Percentiles rank a stretch among this genome's conserved stretches.
These are phyloP conservation scores for Pseudonitzschia pungens DNA, from an alignment of 108 stramenopile genomes.

Conservation along the genomic window DNA sequence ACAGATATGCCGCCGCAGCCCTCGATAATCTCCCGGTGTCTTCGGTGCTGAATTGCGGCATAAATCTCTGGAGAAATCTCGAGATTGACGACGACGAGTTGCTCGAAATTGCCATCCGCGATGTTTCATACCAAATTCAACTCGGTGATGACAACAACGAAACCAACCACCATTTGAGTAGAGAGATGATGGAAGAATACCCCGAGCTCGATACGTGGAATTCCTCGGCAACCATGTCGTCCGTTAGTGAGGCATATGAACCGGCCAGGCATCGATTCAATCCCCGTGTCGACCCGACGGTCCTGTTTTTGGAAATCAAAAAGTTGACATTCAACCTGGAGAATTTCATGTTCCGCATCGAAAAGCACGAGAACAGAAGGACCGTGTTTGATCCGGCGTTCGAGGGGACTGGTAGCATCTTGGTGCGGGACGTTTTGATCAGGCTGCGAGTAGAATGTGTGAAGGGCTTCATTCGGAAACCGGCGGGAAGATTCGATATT, in stretches of 20 bases:
- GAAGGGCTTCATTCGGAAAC: conserved; percentile 50
- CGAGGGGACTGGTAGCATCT: conserved; percentile 65
- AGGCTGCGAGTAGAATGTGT: conserved; percentile 70
- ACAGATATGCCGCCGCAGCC: conserved; percentile 46
- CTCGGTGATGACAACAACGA: conserved; percentile 49
- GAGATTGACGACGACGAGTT: conserved; percentile 87
- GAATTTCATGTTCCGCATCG: conserved; percentile 76
- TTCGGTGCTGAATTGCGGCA: conserved; percentile 65
- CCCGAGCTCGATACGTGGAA: not conserved
- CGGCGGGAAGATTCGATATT: conserved; percentile 18
- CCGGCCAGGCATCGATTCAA: conserved; percentile 46
- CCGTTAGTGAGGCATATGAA: conserved; percentile 9
- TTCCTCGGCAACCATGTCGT: not conserved
- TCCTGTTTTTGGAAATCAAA: conserved; percentile 75
- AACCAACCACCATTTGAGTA: not conserved
- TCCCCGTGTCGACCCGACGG: conserved; percentile 72
- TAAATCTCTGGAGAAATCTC: conserved; percentile 78
- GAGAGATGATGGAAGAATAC: conserved; percentile 1
- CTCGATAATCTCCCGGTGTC: conserved; percentile 71
- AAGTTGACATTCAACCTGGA: conserved; percentile 71
- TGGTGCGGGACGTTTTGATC: conserved; percentile 73
- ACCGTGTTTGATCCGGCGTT: conserved; percentile 86
- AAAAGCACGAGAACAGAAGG: conserved; percentile 49
- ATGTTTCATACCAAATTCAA: conserved; percentile 79
- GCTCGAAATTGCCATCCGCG: conserved; percentile 74